Conservation (phyloP, 1,284 basidiomycete genomes). For the Marasmius fiardii region DNA sequence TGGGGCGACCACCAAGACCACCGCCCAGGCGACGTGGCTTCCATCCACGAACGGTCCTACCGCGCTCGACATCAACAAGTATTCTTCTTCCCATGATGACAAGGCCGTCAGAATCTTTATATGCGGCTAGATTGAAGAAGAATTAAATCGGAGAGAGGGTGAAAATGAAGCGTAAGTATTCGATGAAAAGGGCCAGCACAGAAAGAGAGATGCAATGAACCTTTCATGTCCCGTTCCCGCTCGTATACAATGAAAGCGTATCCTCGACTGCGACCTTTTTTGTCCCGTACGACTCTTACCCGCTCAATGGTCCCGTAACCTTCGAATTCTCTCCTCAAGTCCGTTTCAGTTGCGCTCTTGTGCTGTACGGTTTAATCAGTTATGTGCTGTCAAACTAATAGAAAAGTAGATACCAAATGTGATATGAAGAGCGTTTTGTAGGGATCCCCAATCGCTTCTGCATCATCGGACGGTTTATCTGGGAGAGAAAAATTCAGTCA, state of each 20-base stretch:
- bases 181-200: neutral
- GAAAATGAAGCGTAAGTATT: slow-evolving; percentile 17
- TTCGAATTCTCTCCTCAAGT: slow-evolving; percentile 93
- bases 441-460: slow-evolving; percentile 94
- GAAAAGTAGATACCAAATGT: slow-evolving; percentile 61
- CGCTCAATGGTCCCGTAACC: slow-evolving; percentile 92
- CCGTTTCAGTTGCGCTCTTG: slow-evolving; percentile 86
- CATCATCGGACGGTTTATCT: slow-evolving; percentile 91
- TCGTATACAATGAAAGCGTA: slow-evolving; percentile 99
- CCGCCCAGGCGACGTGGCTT: slow-evolving; percentile 95
- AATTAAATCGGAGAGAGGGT: slow-evolving; percentile 15
- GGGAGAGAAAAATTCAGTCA: slow-evolving; percentile 15
- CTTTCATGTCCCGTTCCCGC: slow-evolving; percentile 98
- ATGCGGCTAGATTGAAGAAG: slow-evolving; percentile 79
- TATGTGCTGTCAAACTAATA: neutral
- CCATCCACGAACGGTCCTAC: slow-evolving; percentile 97
- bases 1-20: slow-evolving; percentile 92
- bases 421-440: slow-evolving; percentile 99
- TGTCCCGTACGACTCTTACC: slow-evolving; percentile 88
- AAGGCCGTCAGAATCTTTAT: slow-evolving; percentile 98
- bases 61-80: slow-evolving; percentile 96
- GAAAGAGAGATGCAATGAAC: slow-evolving; percentile 40
- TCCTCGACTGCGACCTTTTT: slow-evolving; percentile 82
- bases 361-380: slow-evolving; percentile 47
- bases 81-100: slow-evolving; percentile 95